Conservation (phyloP, 495 filamentous ascomycete species). For the Talaromyces nanjingensis region DNA sequence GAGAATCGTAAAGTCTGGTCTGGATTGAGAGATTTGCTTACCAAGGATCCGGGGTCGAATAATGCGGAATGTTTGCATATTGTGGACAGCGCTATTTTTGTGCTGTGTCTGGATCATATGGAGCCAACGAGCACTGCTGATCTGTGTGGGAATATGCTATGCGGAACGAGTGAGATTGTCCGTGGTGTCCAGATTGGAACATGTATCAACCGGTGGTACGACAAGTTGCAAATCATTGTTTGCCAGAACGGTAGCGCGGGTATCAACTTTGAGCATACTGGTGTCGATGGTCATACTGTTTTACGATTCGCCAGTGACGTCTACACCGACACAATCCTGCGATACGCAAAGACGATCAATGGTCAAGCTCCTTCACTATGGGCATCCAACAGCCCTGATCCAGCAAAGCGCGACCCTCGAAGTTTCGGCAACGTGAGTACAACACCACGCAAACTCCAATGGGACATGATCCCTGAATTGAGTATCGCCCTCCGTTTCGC, state of each 20-base stretch:
- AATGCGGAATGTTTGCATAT: slow-evolving; percentile 92
- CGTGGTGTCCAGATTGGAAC: slow-evolving; percentile 93
- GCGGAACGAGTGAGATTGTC: slow-evolving; percentile 85
- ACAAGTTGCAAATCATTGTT: slow-evolving; percentile 98
- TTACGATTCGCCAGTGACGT: slow-evolving; percentile 92
- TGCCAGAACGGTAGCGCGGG: slow-evolving; percentile 97
- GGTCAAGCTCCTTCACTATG: slow-evolving; percentile 87
- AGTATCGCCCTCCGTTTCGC: slow-evolving; percentile 89
- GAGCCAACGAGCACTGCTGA: slow-evolving; percentile 73
- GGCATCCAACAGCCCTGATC: slow-evolving; percentile 86
- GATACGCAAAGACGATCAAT: slow-evolving; percentile 94
- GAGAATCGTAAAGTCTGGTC: slow-evolving; percentile 98
- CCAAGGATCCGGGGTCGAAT: slow-evolving; percentile 77
- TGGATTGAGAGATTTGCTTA: slow-evolving; percentile 80
- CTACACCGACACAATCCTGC: slow-evolving; percentile 96
- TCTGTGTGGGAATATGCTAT: slow-evolving; percentile 96
- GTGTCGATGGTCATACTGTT: slow-evolving; percentile 96
- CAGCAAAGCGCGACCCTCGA: slow-evolving; percentile 84
- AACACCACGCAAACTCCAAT: slow-evolving; percentile 92
- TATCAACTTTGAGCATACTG: slow-evolving; percentile 99
- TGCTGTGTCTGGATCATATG: slow-evolving; percentile 86
- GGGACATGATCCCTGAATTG: slow-evolving; percentile 93
- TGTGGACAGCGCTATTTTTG: slow-evolving; percentile 89
- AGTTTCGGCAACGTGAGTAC: slow-evolving; percentile 94
- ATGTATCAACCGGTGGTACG: slow-evolving; percentile 98